These are phyloP conservation scores for Hanseniaspora mollemarum DNA, from an alignment of 805 yeast species.

Conservation along the genomic window DNA sequence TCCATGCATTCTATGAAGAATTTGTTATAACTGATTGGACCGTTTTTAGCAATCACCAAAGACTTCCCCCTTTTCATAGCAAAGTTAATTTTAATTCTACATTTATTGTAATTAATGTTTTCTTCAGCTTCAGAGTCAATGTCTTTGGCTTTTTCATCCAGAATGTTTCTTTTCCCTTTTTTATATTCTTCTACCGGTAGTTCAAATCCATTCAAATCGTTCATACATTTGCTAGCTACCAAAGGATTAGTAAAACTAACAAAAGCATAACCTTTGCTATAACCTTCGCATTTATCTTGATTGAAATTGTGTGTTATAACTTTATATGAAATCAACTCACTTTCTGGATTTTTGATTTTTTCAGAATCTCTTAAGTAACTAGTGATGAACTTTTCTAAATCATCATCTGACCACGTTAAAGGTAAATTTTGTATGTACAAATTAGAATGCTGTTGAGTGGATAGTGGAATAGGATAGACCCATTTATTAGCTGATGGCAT, in stretches of 20 bases:
- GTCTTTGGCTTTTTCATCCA: background rate
- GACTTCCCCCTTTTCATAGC: conserved; percentile 15
- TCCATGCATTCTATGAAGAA: conserved; percentile 1
- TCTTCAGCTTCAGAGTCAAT: background rate
- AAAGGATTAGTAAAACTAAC: conserved; percentile 11
- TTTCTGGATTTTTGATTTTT: background rate
- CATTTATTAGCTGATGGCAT: too few relatives aligned
- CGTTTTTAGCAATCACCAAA: background rate
- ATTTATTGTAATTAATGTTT: background rate
- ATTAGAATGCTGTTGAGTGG: conserved; percentile 11
- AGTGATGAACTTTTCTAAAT: background rate
- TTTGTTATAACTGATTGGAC: background rate
- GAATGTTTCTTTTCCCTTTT: background rate
- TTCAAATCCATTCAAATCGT: conserved; percentile 4
- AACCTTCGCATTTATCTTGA: background rate
- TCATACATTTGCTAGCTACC: conserved; percentile 10
- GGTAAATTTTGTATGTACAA: conserved; percentile 12
- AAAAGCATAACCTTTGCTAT: conserved; percentile 12
- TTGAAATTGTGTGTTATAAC: conserved; percentile 8
- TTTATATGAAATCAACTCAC: conserved; percentile 3
- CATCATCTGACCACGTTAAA: conserved; percentile 4
- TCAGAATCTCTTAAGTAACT: background rate
- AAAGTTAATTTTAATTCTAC: conserved; percentile 1
- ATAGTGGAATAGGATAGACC: conserved; percentile 9
- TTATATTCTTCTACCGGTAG: background rate